phyloP scores from a whole-genome alignment of 75 land plant genomes.

The Pseudotsuga menziesii region DNA sequence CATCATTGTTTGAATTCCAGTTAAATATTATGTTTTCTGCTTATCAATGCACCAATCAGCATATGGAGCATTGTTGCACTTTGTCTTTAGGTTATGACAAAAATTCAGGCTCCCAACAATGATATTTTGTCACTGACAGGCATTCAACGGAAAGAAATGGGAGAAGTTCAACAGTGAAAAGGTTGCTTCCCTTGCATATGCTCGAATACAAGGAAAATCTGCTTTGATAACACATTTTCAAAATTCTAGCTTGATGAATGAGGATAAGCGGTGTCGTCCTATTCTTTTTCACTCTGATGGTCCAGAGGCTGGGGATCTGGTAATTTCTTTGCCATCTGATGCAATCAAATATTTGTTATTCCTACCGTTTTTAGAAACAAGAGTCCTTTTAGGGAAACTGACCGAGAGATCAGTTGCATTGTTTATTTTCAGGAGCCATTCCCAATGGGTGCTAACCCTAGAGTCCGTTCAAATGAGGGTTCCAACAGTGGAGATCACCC shows the following conservation, averaged over 20 bases:
- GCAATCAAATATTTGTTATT: neutral
- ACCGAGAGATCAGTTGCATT: neutral
- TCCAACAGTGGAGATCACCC: constrained; percentile 25
- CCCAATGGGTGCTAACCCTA: constrained; percentile 32
- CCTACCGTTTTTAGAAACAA: neutral
- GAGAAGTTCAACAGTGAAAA: constrained; percentile 97
- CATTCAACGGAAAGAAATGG: constrained; percentile 91
- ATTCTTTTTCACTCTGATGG: constrained; percentile 89
- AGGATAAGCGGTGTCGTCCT: constrained; percentile 91
- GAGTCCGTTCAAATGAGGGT: constrained; percentile 41
- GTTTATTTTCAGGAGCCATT: constrained; percentile 36
- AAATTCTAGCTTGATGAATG: constrained; percentile 96
- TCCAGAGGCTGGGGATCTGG: constrained; percentile 67
- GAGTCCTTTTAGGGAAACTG: neutral
- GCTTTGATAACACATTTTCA: constrained; percentile 95
- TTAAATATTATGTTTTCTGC: neutral
- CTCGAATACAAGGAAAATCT: constrained; percentile 85
- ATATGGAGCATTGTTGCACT: neutral
- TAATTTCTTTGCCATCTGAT: constrained; percentile 14
- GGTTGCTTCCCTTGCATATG: constrained; percentile 92
- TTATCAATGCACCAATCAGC: neutral
- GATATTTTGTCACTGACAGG: constrained; percentile 24
- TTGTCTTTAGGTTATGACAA: neutral
- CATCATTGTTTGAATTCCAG: neutral
- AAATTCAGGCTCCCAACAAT: neutral